These are phyloP conservation scores for Pseudozyma pruni DNA, from an alignment of 1,284 basidiomycete species.

Conservation along the genomic window DNA sequence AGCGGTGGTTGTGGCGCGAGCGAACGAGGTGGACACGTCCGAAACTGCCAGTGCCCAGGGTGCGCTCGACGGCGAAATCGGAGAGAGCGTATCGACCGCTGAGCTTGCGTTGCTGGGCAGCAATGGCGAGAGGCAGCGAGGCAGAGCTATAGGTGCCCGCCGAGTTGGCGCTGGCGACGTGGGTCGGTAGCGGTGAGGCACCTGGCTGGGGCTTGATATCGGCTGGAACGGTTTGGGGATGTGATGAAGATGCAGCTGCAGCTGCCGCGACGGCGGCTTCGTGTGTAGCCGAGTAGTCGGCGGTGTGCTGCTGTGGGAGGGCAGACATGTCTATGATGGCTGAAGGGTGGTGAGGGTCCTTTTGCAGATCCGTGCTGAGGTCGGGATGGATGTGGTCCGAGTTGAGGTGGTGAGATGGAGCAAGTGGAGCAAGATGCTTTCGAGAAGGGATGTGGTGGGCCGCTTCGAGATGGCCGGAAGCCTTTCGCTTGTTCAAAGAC, in stretches of 20 bases:
- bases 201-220: slow-evolving; percentile 21
- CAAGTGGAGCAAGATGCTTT: slow-evolving; percentile 17
- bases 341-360: background rate
- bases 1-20: slow-evolving; percentile 62
- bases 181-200: slow-evolving; percentile 5
- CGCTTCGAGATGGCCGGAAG: slow-evolving; percentile 37
- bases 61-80: slow-evolving; percentile 63
- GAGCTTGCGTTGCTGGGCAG: slow-evolving; percentile 55
- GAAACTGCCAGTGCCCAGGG: slow-evolving; percentile 65
- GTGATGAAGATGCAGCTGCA: slow-evolving; percentile 21
- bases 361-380: background rate
- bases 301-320: slow-evolving; percentile 13
- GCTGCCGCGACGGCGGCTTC: slow-evolving; percentile 36
- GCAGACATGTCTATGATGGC: slow-evolving; percentile 25
- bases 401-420: slow-evolving; percentile 28
- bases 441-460: slow-evolving; percentile 8
- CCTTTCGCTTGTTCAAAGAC: slow-evolving; percentile 31
- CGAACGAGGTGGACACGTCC: slow-evolving; percentile 65
- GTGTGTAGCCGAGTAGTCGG: slow-evolving; percentile 40
- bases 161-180: slow-evolving; percentile 38
- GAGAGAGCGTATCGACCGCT: slow-evolving; percentile 64
- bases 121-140: slow-evolving; percentile 44
- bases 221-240: slow-evolving; percentile 1
- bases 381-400: background rate
- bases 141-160: slow-evolving; percentile 43